Evolutionary conservation across 2,329 filamentous ascomycete species (phyloP), one percentile per base, ranked within the genome.

Genomic region (Trichoderma koningii): DNA sequence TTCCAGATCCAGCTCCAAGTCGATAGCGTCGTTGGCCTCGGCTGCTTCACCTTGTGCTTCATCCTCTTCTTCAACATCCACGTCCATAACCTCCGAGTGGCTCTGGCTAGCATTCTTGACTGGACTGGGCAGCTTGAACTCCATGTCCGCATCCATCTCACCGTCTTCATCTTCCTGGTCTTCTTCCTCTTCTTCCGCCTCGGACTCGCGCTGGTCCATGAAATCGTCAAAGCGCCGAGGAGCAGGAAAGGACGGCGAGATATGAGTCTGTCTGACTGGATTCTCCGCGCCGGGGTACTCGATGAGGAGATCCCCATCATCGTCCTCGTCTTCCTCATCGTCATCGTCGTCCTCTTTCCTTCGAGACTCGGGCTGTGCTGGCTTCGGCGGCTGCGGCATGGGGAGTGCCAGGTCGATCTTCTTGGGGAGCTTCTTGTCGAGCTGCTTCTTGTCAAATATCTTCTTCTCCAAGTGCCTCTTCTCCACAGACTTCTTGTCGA

Each of bases 261-360:
- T 83, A 71, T 82, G 79, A 19, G 76, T 71, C 68, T 66, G 75
- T 67, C 69, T 74, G 64, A 71, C 67, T 61, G 63, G 66, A 64
- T 76, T 73, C 23, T 80, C 80, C 38, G 80, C 83, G 52, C 81
- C 84, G 0, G 86, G 86, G 68, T 86, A 87, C 73, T 89, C 87
- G 64, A 89, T 80, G 28, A 83, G 81, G 41, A 88, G 78, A 28
- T 82, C 82, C 53, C 83, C 82, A 57, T 86, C 85, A 26, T 84
- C 85, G 50, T 86, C 84, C 14, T 83, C 80, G 19, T 83, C 81
- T 4, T 84, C 83, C 7, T 84, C 81, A 0, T 85, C 83, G 2
- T 83, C 81, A 7, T 85, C 81, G 1, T 83, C 80, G 5, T 80
- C 75, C 60, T 74, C 72, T 52, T 76, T 75, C 67, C 76, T 75